These are phyloP conservation scores for Dictyostelium firmibasis DNA, from an alignment of 78 protist species.

Conservation along the genomic window DNA sequence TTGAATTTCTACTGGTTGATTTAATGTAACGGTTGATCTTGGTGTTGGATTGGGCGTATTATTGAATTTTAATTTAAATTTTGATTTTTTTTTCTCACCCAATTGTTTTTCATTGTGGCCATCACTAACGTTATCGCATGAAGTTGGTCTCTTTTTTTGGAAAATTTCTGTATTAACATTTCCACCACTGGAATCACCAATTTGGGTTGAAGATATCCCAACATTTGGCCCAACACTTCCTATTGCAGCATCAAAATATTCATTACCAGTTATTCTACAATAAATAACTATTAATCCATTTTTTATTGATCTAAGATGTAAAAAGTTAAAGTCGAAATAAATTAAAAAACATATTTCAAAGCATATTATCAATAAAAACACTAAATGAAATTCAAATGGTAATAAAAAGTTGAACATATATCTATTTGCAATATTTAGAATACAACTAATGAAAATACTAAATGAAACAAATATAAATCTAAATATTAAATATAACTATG, in stretches of 20 bases:
- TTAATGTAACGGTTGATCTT: neutral
- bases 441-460: neutral
- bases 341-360: neutral
- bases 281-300: neutral
- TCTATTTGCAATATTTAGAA: neutral
- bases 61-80: neutral
- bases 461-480: neutral
- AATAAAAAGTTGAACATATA: neutral
- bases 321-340: neutral
- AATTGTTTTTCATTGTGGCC: neutral
- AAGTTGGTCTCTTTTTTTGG: neutral
- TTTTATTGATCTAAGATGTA: neutral
- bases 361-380: neutral
- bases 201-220: neutral
- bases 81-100: neutral
- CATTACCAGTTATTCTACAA: neutral
- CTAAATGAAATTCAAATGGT: slow-evolving; percentile 5
- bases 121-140: neutral
- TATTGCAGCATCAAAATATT: neutral
- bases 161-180: neutral
- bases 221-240: neutral
- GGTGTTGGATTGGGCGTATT: neutral
- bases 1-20: neutral
- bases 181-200: neutral
- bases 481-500: neutral